Conservation (phyloP, 768 basidiomycete species). For the Podaxis rugospora region DNA sequence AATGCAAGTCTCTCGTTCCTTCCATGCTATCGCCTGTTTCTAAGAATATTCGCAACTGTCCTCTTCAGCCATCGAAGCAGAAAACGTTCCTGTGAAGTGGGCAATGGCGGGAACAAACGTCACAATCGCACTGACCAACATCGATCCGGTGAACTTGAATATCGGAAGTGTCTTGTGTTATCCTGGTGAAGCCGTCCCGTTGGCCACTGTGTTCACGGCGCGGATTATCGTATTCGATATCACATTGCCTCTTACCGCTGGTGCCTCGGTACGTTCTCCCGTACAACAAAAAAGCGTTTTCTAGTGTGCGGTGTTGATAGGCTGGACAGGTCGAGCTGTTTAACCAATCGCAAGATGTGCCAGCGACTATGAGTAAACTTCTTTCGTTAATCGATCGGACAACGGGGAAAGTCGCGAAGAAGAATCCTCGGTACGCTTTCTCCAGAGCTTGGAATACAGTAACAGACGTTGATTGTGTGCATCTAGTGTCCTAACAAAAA, state of each 20-base stretch:
- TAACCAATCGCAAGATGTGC: slow-evolving; percentile 90
- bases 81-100: slow-evolving; percentile 76
- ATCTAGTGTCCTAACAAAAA: slow-evolving; percentile 78
- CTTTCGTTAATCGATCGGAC: slow-evolving; percentile 75
- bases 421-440: slow-evolving; percentile 65
- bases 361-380: slow-evolving; percentile 82
- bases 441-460: background rate
- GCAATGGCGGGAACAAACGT: slow-evolving; percentile 88
- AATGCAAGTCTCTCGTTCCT: slow-evolving; percentile 36
- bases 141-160: slow-evolving; percentile 82
- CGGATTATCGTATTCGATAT: slow-evolving; percentile 94
- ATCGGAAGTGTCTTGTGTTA: slow-evolving; percentile 91
- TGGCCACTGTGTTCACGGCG: slow-evolving; percentile 75
- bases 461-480: background rate
- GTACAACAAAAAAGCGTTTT: background rate
- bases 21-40: background rate
- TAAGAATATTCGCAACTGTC: background rate
- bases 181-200: slow-evolving; percentile 61
- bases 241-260: slow-evolving; percentile 81
- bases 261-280: slow-evolving; percentile 63
- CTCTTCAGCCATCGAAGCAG: slow-evolving; percentile 74
- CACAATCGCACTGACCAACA: slow-evolving; percentile 75
- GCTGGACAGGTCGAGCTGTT: slow-evolving; percentile 77
- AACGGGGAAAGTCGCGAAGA: slow-evolving; percentile 67
- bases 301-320: background rate